A percentile compares a stretch with the other conserved stretches of the same genome.
Evolutionary conservation across 192 early-diverging fungal species (phyloP).

Genomic region (Kappamyces sp.): DNA sequence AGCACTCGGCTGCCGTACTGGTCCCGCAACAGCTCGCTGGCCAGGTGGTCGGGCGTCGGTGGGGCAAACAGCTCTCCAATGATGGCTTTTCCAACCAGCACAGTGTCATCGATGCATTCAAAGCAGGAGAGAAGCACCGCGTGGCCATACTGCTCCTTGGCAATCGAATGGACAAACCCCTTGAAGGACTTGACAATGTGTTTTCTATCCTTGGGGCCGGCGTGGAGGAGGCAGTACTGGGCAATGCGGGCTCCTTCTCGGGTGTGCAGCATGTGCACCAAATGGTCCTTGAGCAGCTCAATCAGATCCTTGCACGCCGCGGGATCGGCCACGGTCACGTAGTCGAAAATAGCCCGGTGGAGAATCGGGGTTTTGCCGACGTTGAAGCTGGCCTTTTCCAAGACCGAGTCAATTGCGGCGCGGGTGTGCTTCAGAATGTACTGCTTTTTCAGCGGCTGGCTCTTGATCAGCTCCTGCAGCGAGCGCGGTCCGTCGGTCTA

Average conservation of each 20-base stretch:
- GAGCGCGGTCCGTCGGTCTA: slow-evolving; percentile 21
- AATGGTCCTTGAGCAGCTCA: slow-evolving; percentile 73
- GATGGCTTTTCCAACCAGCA: slow-evolving; percentile 71
- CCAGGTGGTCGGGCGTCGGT: slow-evolving; percentile 34
- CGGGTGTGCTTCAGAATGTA: slow-evolving; percentile 65
- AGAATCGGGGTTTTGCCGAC: slow-evolving; percentile 69
- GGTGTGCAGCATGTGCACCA: slow-evolving; percentile 86
- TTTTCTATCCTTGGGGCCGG: slow-evolving; percentile 86
- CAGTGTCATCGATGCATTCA: slow-evolving; percentile 91
- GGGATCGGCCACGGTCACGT: slow-evolving; percentile 60
- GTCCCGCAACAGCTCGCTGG: slow-evolving; percentile 57
- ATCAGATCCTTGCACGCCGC: slow-evolving; percentile 46
- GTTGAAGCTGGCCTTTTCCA: slow-evolving; percentile 73
- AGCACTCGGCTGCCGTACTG: slow-evolving; percentile 74
- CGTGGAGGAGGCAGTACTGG: slow-evolving; percentile 74
- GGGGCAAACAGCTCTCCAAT: slow-evolving; percentile 40
- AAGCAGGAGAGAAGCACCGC: slow-evolving; percentile 74
- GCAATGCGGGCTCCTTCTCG: slow-evolving; percentile 82
- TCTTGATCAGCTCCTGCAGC: slow-evolving; percentile 53
- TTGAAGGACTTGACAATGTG: slow-evolving; percentile 81
- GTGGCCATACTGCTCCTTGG: slow-evolving; percentile 84
- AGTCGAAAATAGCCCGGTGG: slow-evolving; percentile 83
- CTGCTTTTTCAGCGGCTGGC: slow-evolving; percentile 65
- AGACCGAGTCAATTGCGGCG: slow-evolving; percentile 58
- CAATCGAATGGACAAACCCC: slow-evolving; percentile 70